A percentile compares a stretch with the other conserved stretches of the same genome.
phyloP scores from a whole-genome alignment of 2,329 filamentous ascomycete genomes.

The Neonectria hederae region DNA sequence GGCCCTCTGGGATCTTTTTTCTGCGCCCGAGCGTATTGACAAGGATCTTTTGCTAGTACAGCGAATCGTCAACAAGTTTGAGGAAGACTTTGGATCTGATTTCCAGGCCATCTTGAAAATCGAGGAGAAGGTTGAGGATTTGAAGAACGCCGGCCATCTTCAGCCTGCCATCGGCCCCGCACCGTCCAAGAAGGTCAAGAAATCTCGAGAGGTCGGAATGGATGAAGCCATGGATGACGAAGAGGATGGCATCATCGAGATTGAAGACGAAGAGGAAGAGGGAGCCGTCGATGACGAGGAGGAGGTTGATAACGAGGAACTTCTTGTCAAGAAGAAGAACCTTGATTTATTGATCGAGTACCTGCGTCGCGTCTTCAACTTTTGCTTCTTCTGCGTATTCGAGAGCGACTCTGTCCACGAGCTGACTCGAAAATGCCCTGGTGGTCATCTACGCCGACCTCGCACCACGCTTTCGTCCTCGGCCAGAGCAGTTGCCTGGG shows the following conservation, averaged over 20 bases:
- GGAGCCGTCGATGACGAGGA: conserved; percentile 84
- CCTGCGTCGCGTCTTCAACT: conserved; percentile 94
- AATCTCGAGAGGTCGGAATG: conserved; percentile 66
- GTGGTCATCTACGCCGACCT: conserved; percentile 94
- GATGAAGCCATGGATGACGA: conserved; percentile 72
- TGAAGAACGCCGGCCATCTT: conserved; percentile 79
- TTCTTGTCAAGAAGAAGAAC: conserved; percentile 94
- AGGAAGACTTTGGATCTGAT: conserved; percentile 80
- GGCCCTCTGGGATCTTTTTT: conserved; percentile 96
- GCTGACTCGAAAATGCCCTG: conserved; percentile 92
- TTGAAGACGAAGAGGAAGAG: conserved; percentile 77
- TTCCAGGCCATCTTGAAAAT: conserved; percentile 83
- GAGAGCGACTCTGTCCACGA: conserved; percentile 98
- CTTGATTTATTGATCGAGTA: conserved; percentile 97
- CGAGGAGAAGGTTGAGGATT: conserved; percentile 84
- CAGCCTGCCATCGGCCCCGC: conserved; percentile 69
- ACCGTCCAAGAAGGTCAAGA: conserved; percentile 67
- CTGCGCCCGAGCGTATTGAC: conserved; percentile 90
- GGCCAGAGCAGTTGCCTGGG: conserved; percentile 84
- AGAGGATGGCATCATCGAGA: conserved; percentile 72
- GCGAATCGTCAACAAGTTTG: conserved; percentile 84
- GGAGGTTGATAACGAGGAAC: conserved; percentile 88
- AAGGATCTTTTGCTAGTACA: conserved; percentile 87
- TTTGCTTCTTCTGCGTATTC: conserved; percentile 99
- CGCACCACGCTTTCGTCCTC: conserved; percentile 84